A percentile compares a stretch with the other conserved stretches of the same genome.
phyloP scores from a whole-genome alignment of 768 basidiomycete species.

The Strobilomyces dryophilus region DNA sequence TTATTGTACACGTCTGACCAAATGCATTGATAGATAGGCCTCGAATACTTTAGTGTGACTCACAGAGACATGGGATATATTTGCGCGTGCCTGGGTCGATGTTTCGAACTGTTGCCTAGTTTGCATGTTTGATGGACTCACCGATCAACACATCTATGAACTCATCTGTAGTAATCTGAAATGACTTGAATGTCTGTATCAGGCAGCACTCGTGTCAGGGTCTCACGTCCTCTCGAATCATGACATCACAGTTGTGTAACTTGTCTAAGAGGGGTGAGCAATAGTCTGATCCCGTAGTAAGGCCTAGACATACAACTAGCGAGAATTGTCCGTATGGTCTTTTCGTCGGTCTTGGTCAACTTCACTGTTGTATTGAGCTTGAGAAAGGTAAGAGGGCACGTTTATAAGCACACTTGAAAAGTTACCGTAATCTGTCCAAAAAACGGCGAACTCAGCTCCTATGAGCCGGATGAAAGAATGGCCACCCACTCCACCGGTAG shows the following conservation, averaged over 20 bases:
- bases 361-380: conserved; percentile 90
- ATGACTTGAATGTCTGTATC: conserved; percentile 1
- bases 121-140: conserved; percentile 21
- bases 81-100: conserved; percentile 73
- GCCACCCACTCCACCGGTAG: conserved; percentile 79
- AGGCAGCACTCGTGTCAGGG: conserved; percentile 1
- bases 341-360: conserved; percentile 91
- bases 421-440: conserved; percentile 61
- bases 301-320: conserved; percentile 62
- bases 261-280: conserved; percentile 51
- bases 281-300: not conserved
- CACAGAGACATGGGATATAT: conserved; percentile 91
- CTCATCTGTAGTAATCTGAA: conserved; percentile 88
- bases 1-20: conserved; percentile 90
- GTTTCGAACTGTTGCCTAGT: not conserved
- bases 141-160: conserved; percentile 99
- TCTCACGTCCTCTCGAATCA: conserved; percentile 94
- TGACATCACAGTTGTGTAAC: conserved; percentile 92
- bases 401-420: not conserved
- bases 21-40: not conserved
- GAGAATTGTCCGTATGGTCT: conserved; percentile 88
- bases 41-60: conserved; percentile 21
- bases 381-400: not conserved
- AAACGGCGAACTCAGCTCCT: not conserved
- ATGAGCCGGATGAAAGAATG: not conserved